Evolutionary conservation across 139 green algal species (phyloP).

Genomic region (Diplosphaera chodatii): DNA sequence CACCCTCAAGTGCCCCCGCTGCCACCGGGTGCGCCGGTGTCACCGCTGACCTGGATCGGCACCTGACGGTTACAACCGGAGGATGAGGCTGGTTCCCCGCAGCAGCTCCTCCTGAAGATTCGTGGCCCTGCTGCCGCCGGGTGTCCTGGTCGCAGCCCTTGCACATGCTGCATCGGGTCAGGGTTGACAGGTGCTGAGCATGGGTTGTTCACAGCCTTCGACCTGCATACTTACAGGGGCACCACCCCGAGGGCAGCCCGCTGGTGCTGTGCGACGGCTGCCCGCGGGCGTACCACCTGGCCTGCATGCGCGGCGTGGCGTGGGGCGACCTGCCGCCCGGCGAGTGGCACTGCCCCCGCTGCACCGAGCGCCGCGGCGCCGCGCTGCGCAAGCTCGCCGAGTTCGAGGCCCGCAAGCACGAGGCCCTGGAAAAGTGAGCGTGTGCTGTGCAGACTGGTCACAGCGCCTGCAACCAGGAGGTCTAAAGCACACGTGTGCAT

Average conservation of each 20-base stretch:
- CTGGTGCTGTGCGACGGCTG: slow-evolving; percentile 50
- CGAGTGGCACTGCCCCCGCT: slow-evolving; percentile 46
- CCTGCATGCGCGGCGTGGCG: slow-evolving; percentile 32
- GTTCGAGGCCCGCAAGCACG: slow-evolving; percentile 15
- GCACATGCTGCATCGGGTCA: no score
- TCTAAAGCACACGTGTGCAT: no score
- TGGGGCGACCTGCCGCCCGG: slow-evolving; percentile 28
- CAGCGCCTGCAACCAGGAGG: no score
- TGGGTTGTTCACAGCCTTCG: no score
- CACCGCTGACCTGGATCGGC: no score
- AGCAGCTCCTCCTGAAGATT: no score
- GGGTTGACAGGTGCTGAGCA: no score
- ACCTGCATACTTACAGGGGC: slow-evolving; percentile 22
- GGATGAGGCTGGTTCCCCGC: no score
- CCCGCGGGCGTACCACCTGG: slow-evolving; percentile 39
- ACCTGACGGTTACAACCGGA: no score
- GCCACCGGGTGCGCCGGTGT: slow-evolving; percentile 27
- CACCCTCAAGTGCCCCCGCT: slow-evolving; percentile 51
- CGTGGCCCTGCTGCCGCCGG: no score
- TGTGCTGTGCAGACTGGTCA: no score
- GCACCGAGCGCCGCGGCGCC: slow-evolving; percentile 24
- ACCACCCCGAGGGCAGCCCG: slow-evolving; percentile 26
- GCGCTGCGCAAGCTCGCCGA: slow-evolving; percentile 20
- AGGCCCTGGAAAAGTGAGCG: slow-evolving; percentile 14
- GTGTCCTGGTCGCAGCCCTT: no score